phyloP scores from a whole-genome alignment of 192 early-diverging fungal genomes.

The Gryganskiella cystojenkinii region DNA sequence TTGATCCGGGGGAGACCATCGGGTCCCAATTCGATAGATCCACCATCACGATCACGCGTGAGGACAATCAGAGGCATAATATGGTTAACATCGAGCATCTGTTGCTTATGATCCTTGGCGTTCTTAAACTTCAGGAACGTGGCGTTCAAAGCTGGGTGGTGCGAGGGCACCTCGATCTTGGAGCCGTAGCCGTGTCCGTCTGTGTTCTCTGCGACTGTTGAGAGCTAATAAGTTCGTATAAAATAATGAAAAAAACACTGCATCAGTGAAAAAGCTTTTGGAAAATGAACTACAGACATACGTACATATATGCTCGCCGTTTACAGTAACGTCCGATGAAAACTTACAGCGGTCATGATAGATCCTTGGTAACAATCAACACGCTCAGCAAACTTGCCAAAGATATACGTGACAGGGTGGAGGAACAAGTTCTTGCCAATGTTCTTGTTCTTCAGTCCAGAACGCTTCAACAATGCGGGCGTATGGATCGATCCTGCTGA shows the following conservation, averaged over 20 bases:
- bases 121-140: conserved; percentile 59
- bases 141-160: conserved; percentile 64
- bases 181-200: conserved; percentile 74
- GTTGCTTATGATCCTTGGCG: conserved; percentile 61
- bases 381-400: conserved; percentile 72
- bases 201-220: conserved; percentile 62
- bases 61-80: conserved; percentile 64
- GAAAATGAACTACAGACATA: too few relatives aligned
- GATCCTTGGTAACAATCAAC: conserved; percentile 64
- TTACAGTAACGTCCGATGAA: neutral
- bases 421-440: conserved; percentile 74
- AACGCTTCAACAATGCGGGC: conserved; percentile 70
- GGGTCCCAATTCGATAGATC: conserved; percentile 55
- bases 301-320: neutral
- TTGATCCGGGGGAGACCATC: conserved; percentile 56
- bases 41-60: conserved; percentile 70
- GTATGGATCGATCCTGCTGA: conserved; percentile 73
- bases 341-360: conserved; percentile 76
- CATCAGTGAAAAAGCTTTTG: too few relatives aligned
- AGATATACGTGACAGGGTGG: conserved; percentile 70
- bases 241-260: neutral
- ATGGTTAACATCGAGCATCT: conserved; percentile 60
- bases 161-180: conserved; percentile 69
- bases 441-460: conserved; percentile 74
- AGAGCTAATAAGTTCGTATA: conserved; percentile 21